Conservation (phyloP, 306 rosid species). For the Cicer judaicum region DNA sequence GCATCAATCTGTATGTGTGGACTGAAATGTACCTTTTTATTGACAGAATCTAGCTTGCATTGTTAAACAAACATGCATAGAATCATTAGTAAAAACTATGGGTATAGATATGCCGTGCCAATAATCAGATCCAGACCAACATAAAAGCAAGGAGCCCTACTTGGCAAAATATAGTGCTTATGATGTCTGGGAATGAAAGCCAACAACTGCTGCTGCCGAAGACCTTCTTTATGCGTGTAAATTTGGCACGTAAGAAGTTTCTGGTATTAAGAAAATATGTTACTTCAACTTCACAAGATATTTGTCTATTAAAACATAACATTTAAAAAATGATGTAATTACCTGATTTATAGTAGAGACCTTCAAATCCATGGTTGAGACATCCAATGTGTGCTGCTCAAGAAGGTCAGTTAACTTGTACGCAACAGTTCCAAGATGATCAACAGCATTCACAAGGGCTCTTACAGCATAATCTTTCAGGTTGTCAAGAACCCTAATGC, state of each 20-base stretch:
- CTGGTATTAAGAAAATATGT: constrained; percentile 54
- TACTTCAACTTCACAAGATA: constrained; percentile 41
- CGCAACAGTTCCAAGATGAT: constrained; percentile 98
- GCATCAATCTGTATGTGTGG: constrained; percentile 79
- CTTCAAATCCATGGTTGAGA: constrained; percentile 79
- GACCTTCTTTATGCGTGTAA: constrained; percentile 80
- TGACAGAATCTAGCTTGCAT: constrained; percentile 69
- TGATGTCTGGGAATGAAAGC: constrained; percentile 95
- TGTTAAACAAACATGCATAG: constrained; percentile 37
- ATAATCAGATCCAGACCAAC: constrained; percentile 44
- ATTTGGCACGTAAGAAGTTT: constrained; percentile 82
- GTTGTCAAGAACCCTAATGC: constrained; percentile 84
- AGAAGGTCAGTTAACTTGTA: constrained; percentile 91
- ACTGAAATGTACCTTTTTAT: constrained; percentile 93
- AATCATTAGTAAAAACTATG: constrained; percentile 36
- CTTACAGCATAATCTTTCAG: constrained; percentile 92
- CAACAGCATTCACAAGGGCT: constrained; percentile 96
- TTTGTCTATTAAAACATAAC: constrained; percentile 19
- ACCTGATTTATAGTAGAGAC: constrained; percentile 86
- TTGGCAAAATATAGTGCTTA: constrained; percentile 95
- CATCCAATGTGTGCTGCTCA: constrained; percentile 83
- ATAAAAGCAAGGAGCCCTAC: constrained; percentile 55
- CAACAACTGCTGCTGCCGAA: constrained; percentile 88
- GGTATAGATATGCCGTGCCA: constrained; percentile 26
- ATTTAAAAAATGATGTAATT: constrained; percentile 25